A percentile compares a stretch with the other conserved stretches of the same genome.
These are phyloP conservation scores for Epichloe festucae DNA, from an alignment of 2,329 filamentous ascomycete species.

Conservation along the genomic window DNA sequence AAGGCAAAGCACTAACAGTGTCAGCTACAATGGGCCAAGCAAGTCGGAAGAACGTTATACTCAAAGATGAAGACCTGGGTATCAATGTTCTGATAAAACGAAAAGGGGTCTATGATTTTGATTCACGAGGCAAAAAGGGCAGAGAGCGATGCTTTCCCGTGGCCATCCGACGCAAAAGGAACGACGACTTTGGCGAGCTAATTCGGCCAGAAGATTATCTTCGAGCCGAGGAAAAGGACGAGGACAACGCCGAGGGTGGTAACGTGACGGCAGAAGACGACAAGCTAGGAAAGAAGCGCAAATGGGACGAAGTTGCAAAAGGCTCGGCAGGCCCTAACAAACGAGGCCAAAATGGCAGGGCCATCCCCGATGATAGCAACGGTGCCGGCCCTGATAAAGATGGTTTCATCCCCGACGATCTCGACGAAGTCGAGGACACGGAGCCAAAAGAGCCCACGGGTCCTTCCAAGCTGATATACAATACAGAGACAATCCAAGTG, in stretches of 20 bases:
- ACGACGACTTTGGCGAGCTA: slow-evolving; percentile 86
- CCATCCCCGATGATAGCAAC: slow-evolving; percentile 31
- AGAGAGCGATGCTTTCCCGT: slow-evolving; percentile 88
- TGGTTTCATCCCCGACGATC: slow-evolving; percentile 37
- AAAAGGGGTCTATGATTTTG: slow-evolving; percentile 86
- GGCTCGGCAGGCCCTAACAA: slow-evolving; percentile 36
- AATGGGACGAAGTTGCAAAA: slow-evolving; percentile 63
- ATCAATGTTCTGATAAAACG: slow-evolving; percentile 82
- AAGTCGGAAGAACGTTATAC: slow-evolving; percentile 69
- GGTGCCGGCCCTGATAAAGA: slow-evolving; percentile 22
- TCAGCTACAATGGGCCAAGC: slow-evolving; percentile 75
- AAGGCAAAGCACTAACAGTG: slow-evolving; percentile 82
- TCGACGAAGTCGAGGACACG: slow-evolving; percentile 45
- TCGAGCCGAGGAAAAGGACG: slow-evolving; percentile 79
- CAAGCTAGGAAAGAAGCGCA: slow-evolving; percentile 78
- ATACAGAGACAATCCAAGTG: slow-evolving; percentile 49
- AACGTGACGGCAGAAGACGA: slow-evolving; percentile 34
- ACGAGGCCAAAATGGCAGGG: slow-evolving; percentile 37
- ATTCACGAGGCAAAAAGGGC: slow-evolving; percentile 81
- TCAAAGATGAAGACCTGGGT: slow-evolving; percentile 82
- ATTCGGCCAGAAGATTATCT: slow-evolving; percentile 92
- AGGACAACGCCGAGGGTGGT: slow-evolving; percentile 46
- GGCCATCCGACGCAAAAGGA: slow-evolving; percentile 62
- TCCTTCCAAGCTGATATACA: slow-evolving; percentile 63
- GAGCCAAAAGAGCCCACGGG: slow-evolving; percentile 40